phyloP scores from a whole-genome alignment of 345 rosid species.

The Eucalyptus brandiana region DNA sequence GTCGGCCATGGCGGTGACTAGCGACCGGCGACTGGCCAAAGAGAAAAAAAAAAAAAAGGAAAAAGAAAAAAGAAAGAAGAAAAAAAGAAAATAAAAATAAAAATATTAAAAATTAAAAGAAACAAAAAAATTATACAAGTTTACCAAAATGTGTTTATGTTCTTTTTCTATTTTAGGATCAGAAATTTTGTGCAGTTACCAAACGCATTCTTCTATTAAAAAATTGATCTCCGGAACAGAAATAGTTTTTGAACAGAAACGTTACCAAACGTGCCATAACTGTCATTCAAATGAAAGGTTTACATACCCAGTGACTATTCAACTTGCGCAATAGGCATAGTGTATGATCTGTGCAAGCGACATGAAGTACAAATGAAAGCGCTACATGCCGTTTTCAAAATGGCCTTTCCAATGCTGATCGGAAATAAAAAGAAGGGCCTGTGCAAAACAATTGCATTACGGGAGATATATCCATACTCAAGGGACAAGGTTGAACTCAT shows the following conservation, averaged over 20 bases:
- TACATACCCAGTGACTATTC: neutral
- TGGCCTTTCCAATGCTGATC: neutral
- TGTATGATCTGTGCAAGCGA: neutral
- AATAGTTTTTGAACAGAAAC: no score
- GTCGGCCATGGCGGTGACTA: no score
- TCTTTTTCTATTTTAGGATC: no score
- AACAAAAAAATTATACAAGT: no score
- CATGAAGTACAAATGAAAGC: neutral
- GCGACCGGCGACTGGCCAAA: no score
- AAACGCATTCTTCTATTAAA: no score
- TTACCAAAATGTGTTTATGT: no score
- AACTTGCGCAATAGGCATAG: neutral
- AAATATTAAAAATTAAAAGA: no score
- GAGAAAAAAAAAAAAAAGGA: no score
- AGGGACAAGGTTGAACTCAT: neutral
- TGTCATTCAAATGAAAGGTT: neutral
- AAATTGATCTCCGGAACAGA: fast-evolving
- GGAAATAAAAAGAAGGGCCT: neutral
- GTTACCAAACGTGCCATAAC: no score
- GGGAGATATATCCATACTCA: neutral
- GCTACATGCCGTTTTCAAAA: neutral
- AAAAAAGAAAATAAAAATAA: no score
- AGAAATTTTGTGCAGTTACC: fast-evolving
- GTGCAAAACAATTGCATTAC: neutral
- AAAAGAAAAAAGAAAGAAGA: no score